A percentile compares a stretch with the other conserved stretches of the same genome.
Evolutionary conservation across 495 filamentous ascomycete species (phyloP).

Genomic region (Penicillium cataractarum): DNA sequence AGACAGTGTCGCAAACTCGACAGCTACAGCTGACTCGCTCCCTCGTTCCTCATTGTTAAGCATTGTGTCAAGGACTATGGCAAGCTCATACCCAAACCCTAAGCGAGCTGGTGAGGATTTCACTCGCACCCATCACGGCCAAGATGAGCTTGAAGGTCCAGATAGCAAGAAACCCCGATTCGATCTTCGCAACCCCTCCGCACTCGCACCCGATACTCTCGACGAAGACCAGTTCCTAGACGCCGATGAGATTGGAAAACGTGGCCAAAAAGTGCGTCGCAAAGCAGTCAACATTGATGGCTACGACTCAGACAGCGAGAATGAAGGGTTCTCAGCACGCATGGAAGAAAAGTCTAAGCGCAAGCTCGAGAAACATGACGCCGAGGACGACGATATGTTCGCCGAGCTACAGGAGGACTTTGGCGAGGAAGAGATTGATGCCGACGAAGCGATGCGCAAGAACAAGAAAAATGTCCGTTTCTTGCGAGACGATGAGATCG

Average conservation of each 20-base stretch:
- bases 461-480: constrained; percentile 82
- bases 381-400: constrained; percentile 85
- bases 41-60: background rate
- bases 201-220: constrained; percentile 74
- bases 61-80: constrained; percentile 49
- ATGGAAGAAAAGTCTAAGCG: constrained; percentile 61
- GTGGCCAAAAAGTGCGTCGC: constrained; percentile 76
- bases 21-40: constrained; percentile 9
- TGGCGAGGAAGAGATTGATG: constrained; percentile 55
- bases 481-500: constrained; percentile 73
- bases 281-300: constrained; percentile 94
- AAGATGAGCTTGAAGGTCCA: constrained; percentile 53
- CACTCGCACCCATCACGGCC: constrained; percentile 66
- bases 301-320: constrained; percentile 93
- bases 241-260: constrained; percentile 89
- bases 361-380: constrained; percentile 49
- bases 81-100: constrained; percentile 68
- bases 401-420: constrained; percentile 70
- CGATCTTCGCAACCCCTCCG: constrained; percentile 91
- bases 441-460: constrained; percentile 53
- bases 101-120: constrained; percentile 83
- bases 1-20: constrained; percentile 18
- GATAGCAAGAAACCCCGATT: constrained; percentile 86
- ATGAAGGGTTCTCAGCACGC: constrained; percentile 80
- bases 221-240: constrained; percentile 84